Base-by-base conservation (phyloP, 495 filamentous ascomycete genomes). In the Cercophora newfieldiana region DNA sequence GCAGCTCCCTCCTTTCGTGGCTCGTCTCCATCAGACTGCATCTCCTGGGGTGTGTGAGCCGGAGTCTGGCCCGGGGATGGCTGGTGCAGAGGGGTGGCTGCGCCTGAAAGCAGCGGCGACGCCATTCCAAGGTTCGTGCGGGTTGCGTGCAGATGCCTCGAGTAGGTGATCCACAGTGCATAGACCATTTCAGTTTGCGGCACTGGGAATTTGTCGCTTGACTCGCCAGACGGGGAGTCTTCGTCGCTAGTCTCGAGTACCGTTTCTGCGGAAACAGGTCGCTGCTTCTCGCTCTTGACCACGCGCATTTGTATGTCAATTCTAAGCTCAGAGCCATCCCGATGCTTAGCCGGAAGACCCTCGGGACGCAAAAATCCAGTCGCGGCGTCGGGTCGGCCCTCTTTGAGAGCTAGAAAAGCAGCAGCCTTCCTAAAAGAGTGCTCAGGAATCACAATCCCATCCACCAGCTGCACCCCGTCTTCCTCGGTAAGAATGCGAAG, bases 371-470 rank as follows among this genome's bases (percentile, higher is more conserved):
- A 80, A 66, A 98, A 96, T 22, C 88, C 85, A 0, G 87, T 82
- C 5, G 91, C 89, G 7, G 91, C 91, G 71, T 90, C 86, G 30
- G 88, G 86, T 48, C 88, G 91, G 21, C 89, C 91, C 69, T 97
- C 91, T 56, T 90, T 87, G 54, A 97, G 79, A 5, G 91, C 89
- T 18, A 96, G 84, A 55, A 96, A 83, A 1, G 91, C 92, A 67
- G 92, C 85, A 16, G 95, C 96, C 59, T 94, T 90, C 44, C 96
- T 87, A 76, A 98, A 98, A 65, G 90, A 95, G 74, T 97, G 92
- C 77, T 99, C 95, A 5, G 95, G 96, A 59, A 99, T 89, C 29
- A 99, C 93, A 61, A 98, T 93, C n/a, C 95, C 96, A 74, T 99
- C 96, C 18, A 89, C 84, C 21, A 97, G 82, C 24, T 83, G 80